phyloP scores from a whole-genome alignment of 2,329 filamentous ascomycete genomes.

The Colletotrichum sp. region DNA sequence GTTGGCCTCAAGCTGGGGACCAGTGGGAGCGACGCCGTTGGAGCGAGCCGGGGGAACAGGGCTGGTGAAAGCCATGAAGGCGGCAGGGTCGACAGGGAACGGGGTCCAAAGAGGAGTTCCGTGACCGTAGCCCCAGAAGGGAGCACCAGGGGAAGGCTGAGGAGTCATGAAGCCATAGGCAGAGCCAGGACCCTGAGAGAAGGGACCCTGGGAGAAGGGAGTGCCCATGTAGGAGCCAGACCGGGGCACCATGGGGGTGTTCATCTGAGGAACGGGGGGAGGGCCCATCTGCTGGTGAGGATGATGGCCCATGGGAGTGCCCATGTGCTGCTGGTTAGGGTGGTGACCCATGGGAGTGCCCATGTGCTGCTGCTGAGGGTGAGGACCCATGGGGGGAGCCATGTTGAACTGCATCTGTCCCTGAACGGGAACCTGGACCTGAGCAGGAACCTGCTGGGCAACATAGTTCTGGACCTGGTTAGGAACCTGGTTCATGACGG shows the following conservation, averaged over 20 bases:
- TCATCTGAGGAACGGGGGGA: neutral
- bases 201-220: conserved; percentile 5
- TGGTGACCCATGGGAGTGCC: conserved; percentile 6
- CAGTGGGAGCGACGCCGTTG: neutral
- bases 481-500: neutral
- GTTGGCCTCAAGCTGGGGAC: neutral
- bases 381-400: neutral
- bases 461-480: neutral
- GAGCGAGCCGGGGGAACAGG: neutral
- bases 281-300: neutral
- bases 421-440: neutral
- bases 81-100: neutral
- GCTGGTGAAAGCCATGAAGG: conserved; percentile 7
- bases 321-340: neutral
- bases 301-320: neutral
- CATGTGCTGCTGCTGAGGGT: neutral
- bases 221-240: neutral
- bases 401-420: conserved; percentile 9
- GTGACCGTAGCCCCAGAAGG: conserved; percentile 16
- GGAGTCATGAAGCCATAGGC: conserved; percentile 5
- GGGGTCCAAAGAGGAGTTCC: conserved; percentile 19
- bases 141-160: conserved; percentile 8
- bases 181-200: conserved; percentile 9
- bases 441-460: neutral
- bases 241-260: neutral